Evolutionary conservation across 371 early-diverging fungal species (phyloP), one percentile per base, ranked within the genome.

Genomic region (Mortierella sp.): DNA sequence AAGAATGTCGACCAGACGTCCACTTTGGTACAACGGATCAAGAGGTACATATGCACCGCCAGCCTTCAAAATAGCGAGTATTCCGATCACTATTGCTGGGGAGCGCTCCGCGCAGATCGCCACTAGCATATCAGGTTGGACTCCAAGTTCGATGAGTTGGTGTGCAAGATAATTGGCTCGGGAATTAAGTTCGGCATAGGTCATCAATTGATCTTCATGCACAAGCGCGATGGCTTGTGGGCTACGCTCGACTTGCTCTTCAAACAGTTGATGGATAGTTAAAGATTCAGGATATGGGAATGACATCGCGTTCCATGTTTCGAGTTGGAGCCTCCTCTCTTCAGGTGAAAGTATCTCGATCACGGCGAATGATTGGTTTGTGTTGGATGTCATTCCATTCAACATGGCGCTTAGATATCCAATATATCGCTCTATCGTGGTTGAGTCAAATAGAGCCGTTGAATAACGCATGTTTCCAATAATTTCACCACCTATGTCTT

Each of bases 151-250:
- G 55, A 67, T 47, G 50, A 73, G 73, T 10, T 62, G 57, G 24
- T 65, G 67, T 38, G 73, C 73, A 5, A 66, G 47, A 10, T 21
- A 57, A 50, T 62, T 62, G 13, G 66, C 22, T 24, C 53, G 70
- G 43, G 22, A 22, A 38, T 70, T 66, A 28, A 76, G 36, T 32
- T 69, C 63, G 5, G n/a, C 19, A 58, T 76, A 76, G 13, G 58
- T 76, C 70, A 75, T 5, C 2, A 58, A 38, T 16, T 50, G 59
- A 38, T 38, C 63, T 16, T 41, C 76, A 60, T 69, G 57, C 3
- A 69, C 76, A 47, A 75, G n/a, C 24, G 76, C 76, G 32, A 59
- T 47, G 8, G 76, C 76, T 8, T 68, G 36, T 22, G 76, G 76
- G 1, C 8, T 66, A 15, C 50, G 66, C 13, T 33, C 53, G 33